Conservation (phyloP, 2,329 filamentous ascomycete genomes). For the Talaromyces sp. region DNA sequence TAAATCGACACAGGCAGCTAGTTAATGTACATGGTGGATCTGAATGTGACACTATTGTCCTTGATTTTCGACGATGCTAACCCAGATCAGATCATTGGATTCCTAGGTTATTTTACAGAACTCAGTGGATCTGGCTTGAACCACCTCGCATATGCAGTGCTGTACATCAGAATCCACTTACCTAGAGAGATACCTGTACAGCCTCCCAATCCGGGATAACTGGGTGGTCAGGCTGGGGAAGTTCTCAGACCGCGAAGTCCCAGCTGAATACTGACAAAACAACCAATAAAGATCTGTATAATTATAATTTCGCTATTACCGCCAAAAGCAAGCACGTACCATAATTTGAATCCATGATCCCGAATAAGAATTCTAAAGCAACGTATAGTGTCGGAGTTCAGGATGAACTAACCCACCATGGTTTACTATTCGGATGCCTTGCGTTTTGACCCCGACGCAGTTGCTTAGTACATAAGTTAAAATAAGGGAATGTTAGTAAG, state of each 20-base stretch:
- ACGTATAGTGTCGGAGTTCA: no score
- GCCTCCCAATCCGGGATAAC: not conserved
- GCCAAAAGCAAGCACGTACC: no score
- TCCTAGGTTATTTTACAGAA: not conserved
- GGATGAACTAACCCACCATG: no score
- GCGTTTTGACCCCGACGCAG: no score
- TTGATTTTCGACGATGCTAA: not conserved
- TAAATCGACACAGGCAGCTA: no score
- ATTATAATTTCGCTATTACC: not conserved
- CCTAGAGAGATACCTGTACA: not conserved
- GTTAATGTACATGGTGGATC: not conserved
- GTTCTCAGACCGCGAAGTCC: no score
- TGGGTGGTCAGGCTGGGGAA: not conserved
- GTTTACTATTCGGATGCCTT: no score
- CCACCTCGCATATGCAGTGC: not conserved
- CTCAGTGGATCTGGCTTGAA: not conserved
- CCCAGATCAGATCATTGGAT: not conserved
- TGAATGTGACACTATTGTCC: not conserved
- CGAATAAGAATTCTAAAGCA: no score
- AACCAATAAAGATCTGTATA: not conserved
- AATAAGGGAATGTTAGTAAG: no score
- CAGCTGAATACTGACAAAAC: not conserved
- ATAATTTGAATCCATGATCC: no score
- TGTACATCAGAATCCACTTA: not conserved
- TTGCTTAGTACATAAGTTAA: no score